phyloP scores from a whole-genome alignment of 768 basidiomycete species.

The Pilatotrama ljubarskyi region DNA sequence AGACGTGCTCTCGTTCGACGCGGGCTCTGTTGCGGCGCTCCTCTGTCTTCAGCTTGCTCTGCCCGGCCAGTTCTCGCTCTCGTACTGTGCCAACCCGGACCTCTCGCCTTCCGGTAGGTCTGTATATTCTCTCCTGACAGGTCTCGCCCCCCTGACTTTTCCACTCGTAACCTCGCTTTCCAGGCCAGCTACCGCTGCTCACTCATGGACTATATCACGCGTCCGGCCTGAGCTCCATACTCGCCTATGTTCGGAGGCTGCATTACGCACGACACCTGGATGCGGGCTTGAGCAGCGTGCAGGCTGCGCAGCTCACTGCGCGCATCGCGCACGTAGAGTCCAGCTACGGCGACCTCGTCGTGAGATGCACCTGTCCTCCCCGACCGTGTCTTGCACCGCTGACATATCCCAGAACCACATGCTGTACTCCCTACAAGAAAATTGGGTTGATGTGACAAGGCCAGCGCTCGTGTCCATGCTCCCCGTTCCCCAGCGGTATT shows the following conservation, averaged over 20 bases:
- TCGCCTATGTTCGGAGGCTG: slow-evolving; percentile 62
- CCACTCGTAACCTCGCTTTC: background rate
- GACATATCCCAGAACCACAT: slow-evolving; percentile 51
- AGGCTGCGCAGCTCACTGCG: slow-evolving; percentile 58
- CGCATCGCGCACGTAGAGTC: slow-evolving; percentile 68
- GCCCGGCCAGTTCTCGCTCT: slow-evolving; percentile 65
- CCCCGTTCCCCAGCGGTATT: slow-evolving; percentile 71
- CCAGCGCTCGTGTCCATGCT: slow-evolving; percentile 57
- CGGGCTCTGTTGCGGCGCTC: slow-evolving; percentile 61
- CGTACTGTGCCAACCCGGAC: slow-evolving; percentile 68
- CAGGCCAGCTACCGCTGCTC: slow-evolving; percentile 71
- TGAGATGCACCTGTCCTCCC: slow-evolving; percentile 35
- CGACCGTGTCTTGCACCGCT: slow-evolving; percentile 7
- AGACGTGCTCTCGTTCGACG: slow-evolving; percentile 66
- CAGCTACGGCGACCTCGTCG: slow-evolving; percentile 68
- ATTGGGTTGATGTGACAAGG: slow-evolving; percentile 60
- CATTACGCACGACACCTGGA: slow-evolving; percentile 48
- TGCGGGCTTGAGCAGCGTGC: slow-evolving; percentile 41
- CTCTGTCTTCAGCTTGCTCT: slow-evolving; percentile 68
- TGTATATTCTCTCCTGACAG: background rate
- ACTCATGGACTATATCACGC: slow-evolving; percentile 54
- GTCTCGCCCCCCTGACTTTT: too few species aligned
- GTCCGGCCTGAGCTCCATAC: slow-evolving; percentile 58
- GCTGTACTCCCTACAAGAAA: slow-evolving; percentile 60
- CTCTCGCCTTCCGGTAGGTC: slow-evolving; percentile 69